Base-by-base conservation (phyloP, 2,329 filamentous ascomycete species). In the Aspergillus piperis region DNA sequence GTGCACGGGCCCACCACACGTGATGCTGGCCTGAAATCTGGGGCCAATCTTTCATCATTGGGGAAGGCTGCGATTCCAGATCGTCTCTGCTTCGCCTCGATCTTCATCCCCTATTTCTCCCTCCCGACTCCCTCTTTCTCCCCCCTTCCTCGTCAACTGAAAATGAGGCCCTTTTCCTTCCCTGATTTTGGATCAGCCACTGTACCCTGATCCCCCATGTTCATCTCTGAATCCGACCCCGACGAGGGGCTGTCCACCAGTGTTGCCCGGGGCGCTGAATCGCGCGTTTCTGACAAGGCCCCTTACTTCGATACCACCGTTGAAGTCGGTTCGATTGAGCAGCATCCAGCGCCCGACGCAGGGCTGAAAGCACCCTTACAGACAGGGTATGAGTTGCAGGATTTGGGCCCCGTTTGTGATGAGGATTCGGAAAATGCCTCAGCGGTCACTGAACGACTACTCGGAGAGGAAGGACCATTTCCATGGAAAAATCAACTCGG, bases 371-470 rank as follows among this genome's bases (percentile, higher is more conserved):
- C 19, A 10, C 39, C 51, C 36, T 53, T 39, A 42, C 51, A 38
- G 17, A 44, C 42, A 21, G 25, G 23, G 11, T 44, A 44, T 17
- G 53, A 55, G 27, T 13, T 55, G 39, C 53, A 47, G 30, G 53
- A 55, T 25, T 17, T 55, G 19, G 39, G 38, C 10, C 23, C 53
- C 7, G 11, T n/a, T 39, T 23, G 21, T 15, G 23, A 15, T 23
- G 25, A 39, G 19, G 50, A 52, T 19, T 25, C 27, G 38, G 42
- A 30, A 19, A n/a, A 54, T n/a, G 25, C 36, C 38, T 57, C 63
- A 2, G 53, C 49, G 3, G 61, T 59, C 5, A 64, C 64, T 8
- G 66, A 68, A 23, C 53, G 47, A 2, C 56, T 64, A 8, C 54
- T 62, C 3, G 62, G 54, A n/a, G 53, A 61, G n/a, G n/a, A 55